Evolutionary conservation across 108 stramenopile genomes (phyloP).

Genomic region (Nitzschia palea): DNA sequence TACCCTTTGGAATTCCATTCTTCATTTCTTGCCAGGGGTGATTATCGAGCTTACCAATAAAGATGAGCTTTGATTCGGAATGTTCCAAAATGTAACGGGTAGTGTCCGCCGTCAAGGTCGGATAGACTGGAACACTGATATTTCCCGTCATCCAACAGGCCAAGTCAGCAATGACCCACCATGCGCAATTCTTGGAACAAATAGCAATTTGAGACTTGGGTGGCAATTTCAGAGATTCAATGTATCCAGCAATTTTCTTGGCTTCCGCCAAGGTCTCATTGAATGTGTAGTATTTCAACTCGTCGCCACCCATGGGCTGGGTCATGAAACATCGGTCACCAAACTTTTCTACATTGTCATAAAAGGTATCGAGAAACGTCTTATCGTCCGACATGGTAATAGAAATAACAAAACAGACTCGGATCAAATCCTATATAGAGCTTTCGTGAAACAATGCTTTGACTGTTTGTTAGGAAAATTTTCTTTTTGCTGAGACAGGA

Average conservation of each 20-base stretch:
- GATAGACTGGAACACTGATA: constrained; percentile 66
- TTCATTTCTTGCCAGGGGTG: constrained; percentile 77
- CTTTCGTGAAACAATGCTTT: background rate
- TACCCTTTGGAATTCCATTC: constrained; percentile 56
- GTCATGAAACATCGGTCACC: constrained; percentile 58
- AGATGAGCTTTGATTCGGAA: constrained; percentile 73
- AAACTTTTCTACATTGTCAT: constrained; percentile 56
- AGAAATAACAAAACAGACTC: background rate
- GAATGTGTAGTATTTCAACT: constrained; percentile 58
- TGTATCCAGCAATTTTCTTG: constrained; percentile 69
- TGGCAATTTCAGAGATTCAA: constrained; percentile 49
- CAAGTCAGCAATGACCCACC: constrained; percentile 81
- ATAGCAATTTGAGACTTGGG: constrained; percentile 69
- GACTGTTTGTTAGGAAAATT: too few relatives aligned
- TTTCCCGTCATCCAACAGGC: constrained; percentile 76
- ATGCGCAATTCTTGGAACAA: constrained; percentile 75
- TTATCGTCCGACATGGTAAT: constrained; percentile 34
- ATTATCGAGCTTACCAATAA: constrained; percentile 77
- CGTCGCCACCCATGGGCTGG: constrained; percentile 70
- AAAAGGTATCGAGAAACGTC: constrained; percentile 64
- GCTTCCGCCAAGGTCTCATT: constrained; percentile 62
- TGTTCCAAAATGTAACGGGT: constrained; percentile 71
- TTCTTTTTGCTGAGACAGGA: too few relatives aligned
- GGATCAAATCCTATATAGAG: too few relatives aligned
- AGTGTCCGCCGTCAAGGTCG: constrained; percentile 72